Evolutionary conservation across 2,329 filamentous ascomycete genomes (phyloP), one percentile per base, ranked within the genome.

Genomic region (Fusarium nygamai): DNA sequence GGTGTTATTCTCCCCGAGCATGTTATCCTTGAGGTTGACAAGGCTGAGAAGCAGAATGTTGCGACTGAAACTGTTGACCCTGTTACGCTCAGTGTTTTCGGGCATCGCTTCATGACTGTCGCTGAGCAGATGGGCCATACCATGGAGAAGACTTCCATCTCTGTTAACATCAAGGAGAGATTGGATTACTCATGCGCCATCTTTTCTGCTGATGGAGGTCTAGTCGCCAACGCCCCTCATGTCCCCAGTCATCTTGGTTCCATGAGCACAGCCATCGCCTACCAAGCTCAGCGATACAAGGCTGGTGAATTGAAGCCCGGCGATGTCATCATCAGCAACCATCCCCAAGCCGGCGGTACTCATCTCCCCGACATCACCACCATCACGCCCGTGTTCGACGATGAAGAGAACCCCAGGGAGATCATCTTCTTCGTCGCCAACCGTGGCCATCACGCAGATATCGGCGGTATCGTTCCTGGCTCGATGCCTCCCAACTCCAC

Each of bases 61-160:
- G 59, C 61, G 0, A 75, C 73, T 0, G 71, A 82, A 41, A 86
- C 89, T 34, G 90, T 94, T 0, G 91, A 94, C 77, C 93, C 92
- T 0, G 92, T 94, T 61, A 88, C 93, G 78, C 86, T 95, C 0
- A 92, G 89, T 72, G 92, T 95, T 57, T 95, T 95, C 76, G 92
- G 91, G 0, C 92, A 95, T 80, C 88, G 93, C 4, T 95, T 95
- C 82, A 95, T 95, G 93, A 91, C 91, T 3, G 93, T 95, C 64
- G 93, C 93, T 1, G 93, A 95, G 79, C 92, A 95, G 78, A 95
- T 95, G 93, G 92, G 93, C 0, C 87, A 92, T 50, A 92, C 92
- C 6, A 82, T 95, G 59, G 92, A 95, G 76, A 94, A 94, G 83
- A 94, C 92, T 0, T 91, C 90, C 73, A 91, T 95, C 29, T 92